phyloP scores from a whole-genome alignment of 371 early-diverging fungal genomes.

The Actinomortierella wolfii region DNA sequence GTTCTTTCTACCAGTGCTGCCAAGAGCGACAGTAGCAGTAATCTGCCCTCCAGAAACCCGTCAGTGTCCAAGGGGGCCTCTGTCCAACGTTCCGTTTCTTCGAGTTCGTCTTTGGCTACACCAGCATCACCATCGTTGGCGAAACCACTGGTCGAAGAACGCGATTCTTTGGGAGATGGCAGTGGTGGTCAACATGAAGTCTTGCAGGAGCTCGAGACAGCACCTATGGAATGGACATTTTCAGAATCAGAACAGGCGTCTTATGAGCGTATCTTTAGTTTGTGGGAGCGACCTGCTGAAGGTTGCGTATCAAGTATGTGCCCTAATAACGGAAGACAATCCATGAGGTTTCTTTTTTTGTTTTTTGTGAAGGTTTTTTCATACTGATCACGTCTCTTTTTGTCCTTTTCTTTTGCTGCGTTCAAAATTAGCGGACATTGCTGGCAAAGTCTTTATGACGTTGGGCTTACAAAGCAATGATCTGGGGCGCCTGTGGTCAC shows the following conservation, averaged over 20 bases:
- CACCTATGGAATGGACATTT: conserved; percentile 39
- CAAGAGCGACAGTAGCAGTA: too few species aligned
- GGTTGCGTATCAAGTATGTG: conserved; percentile 33
- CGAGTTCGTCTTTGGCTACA: too few species aligned
- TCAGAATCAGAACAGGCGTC: conserved; percentile 25
- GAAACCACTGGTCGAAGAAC: too few species aligned
- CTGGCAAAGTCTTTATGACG: conserved; percentile 43
- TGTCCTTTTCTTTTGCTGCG: neutral
- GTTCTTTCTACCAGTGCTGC: too few species aligned
- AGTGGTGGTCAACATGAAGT: too few species aligned
- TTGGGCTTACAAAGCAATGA: conserved; percentile 17
- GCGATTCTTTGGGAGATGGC: too few species aligned
- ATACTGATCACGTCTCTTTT: too few species aligned
- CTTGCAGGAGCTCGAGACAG: conserved; percentile 20
- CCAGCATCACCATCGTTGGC: too few species aligned
- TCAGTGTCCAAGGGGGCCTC: too few species aligned
- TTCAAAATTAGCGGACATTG: conserved; percentile 27
- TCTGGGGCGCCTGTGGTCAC: conserved; percentile 9
- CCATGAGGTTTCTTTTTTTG: neutral
- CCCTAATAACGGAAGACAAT: neutral
- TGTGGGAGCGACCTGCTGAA: conserved; percentile 42
- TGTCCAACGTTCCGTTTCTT: too few species aligned
- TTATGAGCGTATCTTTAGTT: conserved; percentile 29
- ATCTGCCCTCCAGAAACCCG: too few species aligned
- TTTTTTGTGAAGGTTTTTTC: neutral